Percentiles rank a stretch among this genome's conserved stretches.
Conservation (phyloP, 176 grass and related monocot species). For the Oryza coarctata region DNA sequence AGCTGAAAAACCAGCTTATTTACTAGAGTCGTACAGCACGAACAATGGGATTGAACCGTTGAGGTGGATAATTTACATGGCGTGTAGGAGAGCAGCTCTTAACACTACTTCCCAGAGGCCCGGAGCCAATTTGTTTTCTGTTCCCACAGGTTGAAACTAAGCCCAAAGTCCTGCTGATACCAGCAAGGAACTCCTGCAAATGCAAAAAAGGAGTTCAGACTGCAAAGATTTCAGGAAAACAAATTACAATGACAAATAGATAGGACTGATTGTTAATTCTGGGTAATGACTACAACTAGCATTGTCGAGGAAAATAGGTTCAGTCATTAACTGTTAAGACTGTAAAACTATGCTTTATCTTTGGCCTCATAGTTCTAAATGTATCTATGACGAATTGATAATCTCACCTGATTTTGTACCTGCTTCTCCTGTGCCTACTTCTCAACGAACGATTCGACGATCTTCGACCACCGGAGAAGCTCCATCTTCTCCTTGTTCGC, state of each 20-base stretch:
- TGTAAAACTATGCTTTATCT: background rate
- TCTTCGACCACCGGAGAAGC: slow-evolving; percentile 76
- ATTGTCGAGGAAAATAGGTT: background rate
- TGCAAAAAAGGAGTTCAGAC: background rate
- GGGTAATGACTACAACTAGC: background rate
- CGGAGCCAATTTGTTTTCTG: background rate
- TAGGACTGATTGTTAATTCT: background rate
- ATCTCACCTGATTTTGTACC: slow-evolving; percentile 5
- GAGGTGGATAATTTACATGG: background rate
- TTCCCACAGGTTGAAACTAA: background rate
- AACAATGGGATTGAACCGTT: background rate
- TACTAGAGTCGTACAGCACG: background rate
- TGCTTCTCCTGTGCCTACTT: slow-evolving; percentile 35
- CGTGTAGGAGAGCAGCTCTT: background rate
- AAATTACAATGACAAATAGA: background rate
- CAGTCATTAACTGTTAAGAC: background rate
- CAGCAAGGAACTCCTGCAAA: background rate
- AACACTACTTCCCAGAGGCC: background rate
- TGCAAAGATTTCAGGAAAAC: background rate
- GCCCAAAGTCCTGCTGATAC: background rate
- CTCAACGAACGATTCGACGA: slow-evolving; percentile 57
- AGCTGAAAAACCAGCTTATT: background rate
- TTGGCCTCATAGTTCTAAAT: background rate
- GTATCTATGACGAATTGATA: background rate
- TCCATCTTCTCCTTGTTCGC: slow-evolving; percentile 84